Evolutionary conservation across 2,329 filamentous ascomycete species (phyloP), one percentile per base, ranked within the genome.

Genomic region (Trichoderma sp.): DNA sequence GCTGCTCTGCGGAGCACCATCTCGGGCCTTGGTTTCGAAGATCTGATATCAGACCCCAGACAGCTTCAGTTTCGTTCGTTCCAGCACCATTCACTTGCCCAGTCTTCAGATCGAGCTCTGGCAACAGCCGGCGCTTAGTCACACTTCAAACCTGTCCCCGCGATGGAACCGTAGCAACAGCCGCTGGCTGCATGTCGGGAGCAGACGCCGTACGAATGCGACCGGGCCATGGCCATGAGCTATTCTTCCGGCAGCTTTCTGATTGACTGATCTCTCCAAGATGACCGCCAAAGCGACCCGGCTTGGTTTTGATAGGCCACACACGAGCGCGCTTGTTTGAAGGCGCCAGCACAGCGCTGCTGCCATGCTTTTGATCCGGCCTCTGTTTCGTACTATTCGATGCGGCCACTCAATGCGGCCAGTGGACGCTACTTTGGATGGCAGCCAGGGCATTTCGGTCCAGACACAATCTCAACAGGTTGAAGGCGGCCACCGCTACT

Each of bases 271-370:
- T 35, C 45, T 50, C 63, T 45, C 11, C 21, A 50, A 33, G 33
- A 65, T 41, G 16, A 27, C 24, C 64, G 53, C 41, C 60, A 69
- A 72, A 38, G 29, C 35, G 38, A 45, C 66, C 45, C 53, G n/a
- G 33, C 33, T 24, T 27, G 41, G 2, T 50, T 59, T 38, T 67
- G 63, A 71, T 67, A 59, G 64, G 64, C 29, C 38, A 27, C 65
- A 38, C 21, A 75, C 33, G 56, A 71, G 62, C 74, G 67, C 74
- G 74, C 74, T 71, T 75, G 67, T 66, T 62, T 45, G n/a, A 75
- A 53, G 67, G 71, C 71, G 60, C 69, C 69, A 72, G n/a, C 24
- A 62, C 18, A 12, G 29, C 66, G 33, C 45, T 21, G 31, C 62
- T 21, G 31, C 24, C 38, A 14, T 53, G 35, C 45, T 29, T 69